phyloP scores from a whole-genome alignment of 1,284 basidiomycete genomes.

The Trametes pubescens region DNA sequence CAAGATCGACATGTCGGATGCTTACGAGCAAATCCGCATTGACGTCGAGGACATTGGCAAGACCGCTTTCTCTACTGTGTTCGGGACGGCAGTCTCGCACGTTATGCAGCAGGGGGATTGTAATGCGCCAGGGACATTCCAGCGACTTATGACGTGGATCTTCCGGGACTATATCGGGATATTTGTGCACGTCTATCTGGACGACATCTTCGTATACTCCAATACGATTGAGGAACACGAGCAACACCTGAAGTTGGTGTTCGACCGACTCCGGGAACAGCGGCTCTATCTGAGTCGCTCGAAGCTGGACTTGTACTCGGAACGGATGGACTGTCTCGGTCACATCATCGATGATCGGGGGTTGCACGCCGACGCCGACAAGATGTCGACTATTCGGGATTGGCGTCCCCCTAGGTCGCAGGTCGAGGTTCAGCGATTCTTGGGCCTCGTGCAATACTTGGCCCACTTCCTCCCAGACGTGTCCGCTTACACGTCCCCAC shows the following conservation, averaged over 20 bases:
- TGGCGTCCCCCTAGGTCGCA: conserved; percentile 41
- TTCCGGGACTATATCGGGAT: conserved; percentile 40
- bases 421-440: conserved; percentile 49
- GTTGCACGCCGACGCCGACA: conserved; percentile 38
- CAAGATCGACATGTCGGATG: conserved; percentile 42
- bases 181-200: conserved; percentile 44
- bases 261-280: conserved; percentile 30
- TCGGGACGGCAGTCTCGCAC: conserved; percentile 38
- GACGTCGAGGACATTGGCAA: conserved; percentile 30
- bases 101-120: conserved; percentile 46
- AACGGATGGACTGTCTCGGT: conserved; percentile 39
- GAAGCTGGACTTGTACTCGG: conserved; percentile 38
- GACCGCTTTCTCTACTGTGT: conserved; percentile 37
- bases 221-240: conserved; percentile 38
- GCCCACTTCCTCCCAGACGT: conserved; percentile 48
- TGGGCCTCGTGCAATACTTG: conserved; percentile 51
- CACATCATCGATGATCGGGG: no score
- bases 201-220: conserved; percentile 34
- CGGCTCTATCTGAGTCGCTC: conserved; percentile 38
- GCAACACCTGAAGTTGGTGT: conserved; percentile 37
- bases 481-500: conserved; percentile 40
- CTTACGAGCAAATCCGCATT: conserved; percentile 39
- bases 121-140: no score
- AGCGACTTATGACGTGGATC: conserved; percentile 44
- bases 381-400: conserved; percentile 32